Base-by-base conservation (phyloP, 352 stramenopile species). In the Phytophthora colocasiae region DNA sequence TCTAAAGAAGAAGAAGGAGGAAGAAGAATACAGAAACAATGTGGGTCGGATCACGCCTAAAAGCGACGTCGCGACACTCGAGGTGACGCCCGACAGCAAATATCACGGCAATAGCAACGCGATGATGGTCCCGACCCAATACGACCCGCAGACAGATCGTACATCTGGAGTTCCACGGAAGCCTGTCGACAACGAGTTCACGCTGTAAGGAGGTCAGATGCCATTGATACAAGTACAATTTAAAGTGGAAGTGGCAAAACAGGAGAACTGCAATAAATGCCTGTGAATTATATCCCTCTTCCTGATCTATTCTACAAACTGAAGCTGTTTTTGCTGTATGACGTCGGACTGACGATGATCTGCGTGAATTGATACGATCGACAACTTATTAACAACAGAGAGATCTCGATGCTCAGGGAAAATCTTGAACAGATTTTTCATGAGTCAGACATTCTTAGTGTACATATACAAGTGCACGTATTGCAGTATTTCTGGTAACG, bases 161-260 rank as follows among this genome's bases (percentile, higher is more conserved):
- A 46, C 55, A 3, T 48, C 53, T 17, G 63, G 41, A 51, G 49
- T 45, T 15, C 47, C 48, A 14, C 32, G 62, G 41, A 75, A 78
- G 26, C 38, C 43, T 3, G 61, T 69, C 40, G 55, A 73, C 34
- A 62, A 65, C 43, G 71, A 73, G 45, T 78, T 78, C 29, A 73
- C 66, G n/a, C 58, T 78, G n/a, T 78, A 32, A 68, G 11, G 10
- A 46, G n/a, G 31, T 22, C 1, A n/a, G 22, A 12, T 15, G 22
- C 38, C 22, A 49, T 52, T 31, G 58, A 48, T 53, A 39, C 45
- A 12, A 53, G 40, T 52, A 63, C 43, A 36, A 40, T 66, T 59
- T 47, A 53, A 56, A 54, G 31, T 36, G 29, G 22, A 26, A 56
- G 48, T 46, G 34, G 22, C 31, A 6, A 53, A 52, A 41, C 7